Base-by-base conservation (phyloP, 2,329 filamentous ascomycete species). In the Ceratocystis variospora region DNA sequence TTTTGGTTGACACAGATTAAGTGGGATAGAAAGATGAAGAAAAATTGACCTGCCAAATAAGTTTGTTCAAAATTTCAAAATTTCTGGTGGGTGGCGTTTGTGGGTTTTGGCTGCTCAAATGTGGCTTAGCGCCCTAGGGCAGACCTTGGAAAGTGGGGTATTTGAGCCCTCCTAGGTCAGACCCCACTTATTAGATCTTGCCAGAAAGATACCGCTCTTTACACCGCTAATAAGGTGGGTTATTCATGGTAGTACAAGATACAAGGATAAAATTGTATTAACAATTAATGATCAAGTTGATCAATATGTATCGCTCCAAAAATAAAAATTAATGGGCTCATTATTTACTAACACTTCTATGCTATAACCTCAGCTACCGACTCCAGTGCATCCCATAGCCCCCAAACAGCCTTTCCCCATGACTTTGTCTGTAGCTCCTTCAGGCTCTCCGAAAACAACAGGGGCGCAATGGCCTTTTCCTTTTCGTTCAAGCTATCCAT, bases 321-420 rank as follows among this genome's bases (percentile, higher is more conserved):
- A 31, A 48, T 41, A 41, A 41, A 17, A 31, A 2, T 8, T 28
- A 53, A 53, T 10, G 3, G 17, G 10, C 22, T 5, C 8, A 12
- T 25, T 33, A 31, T 46, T 15, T 50, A 53, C 25, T 53, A 15
- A 25, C 1, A 25, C 15, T 15, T n/a, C 15, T 59, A 19, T 45
- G 28, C 19, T 53, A 62, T 68, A 31, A 68, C 67, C 17, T 64
- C 61, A 22, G 61, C 45, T 15, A 69, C 46, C 3, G 37, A 48
- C 22, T 68, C 55, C 64, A 67, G 61, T 45, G 63, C 64, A 25
- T 68, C 64, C 59, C 66, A 70, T 5, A 69, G 10, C 7, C 65
- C 64, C 68, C 69, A 69, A 17, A 66, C 61, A 1, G 53, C 66
- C 63, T 69, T 61, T 6, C 69, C 69, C 69, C 68, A 70, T 31